Conservation (phyloP, 2,329 filamentous ascomycete genomes). For the Periconia macrospinosa region DNA sequence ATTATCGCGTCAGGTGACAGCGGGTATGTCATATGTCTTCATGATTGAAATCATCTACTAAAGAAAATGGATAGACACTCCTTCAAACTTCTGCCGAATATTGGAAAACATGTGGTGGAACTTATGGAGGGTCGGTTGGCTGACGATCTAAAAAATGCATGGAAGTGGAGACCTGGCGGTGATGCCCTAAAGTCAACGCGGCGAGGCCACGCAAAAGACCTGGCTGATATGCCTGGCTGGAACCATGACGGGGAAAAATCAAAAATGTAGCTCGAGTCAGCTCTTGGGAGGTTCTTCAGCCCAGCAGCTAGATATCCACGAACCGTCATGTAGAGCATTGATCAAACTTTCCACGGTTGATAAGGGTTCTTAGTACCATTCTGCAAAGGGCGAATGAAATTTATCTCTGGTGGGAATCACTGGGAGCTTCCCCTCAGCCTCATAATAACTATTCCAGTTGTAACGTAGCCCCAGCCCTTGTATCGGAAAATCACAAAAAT, state of each 20-base stretch:
- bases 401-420: too few species aligned
- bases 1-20: constrained; percentile 52
- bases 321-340: too few species aligned
- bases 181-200: constrained; percentile 49
- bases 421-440: too few species aligned
- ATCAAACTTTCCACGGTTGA: too few species aligned
- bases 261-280: constrained; percentile 6
- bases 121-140: constrained; percentile 47
- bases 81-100: constrained; percentile 52
- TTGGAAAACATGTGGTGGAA: constrained; percentile 53
- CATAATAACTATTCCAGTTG: too few species aligned
- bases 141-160: constrained; percentile 44
- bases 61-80: constrained; percentile 38
- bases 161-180: constrained; percentile 52
- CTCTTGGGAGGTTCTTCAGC: not conserved
- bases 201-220: constrained; percentile 46
- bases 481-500: too few species aligned
- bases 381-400: too few species aligned
- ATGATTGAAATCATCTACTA: not conserved
- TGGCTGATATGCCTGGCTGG: constrained; percentile 52
- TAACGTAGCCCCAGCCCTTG: too few species aligned
- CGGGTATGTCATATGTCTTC: constrained; percentile 37
- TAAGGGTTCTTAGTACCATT: too few species aligned
- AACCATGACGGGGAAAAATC: constrained; percentile 23
- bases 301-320: too few species aligned